Conservation (phyloP, 2,329 filamentous ascomycete species). For the Colletotrichum spinosum region DNA sequence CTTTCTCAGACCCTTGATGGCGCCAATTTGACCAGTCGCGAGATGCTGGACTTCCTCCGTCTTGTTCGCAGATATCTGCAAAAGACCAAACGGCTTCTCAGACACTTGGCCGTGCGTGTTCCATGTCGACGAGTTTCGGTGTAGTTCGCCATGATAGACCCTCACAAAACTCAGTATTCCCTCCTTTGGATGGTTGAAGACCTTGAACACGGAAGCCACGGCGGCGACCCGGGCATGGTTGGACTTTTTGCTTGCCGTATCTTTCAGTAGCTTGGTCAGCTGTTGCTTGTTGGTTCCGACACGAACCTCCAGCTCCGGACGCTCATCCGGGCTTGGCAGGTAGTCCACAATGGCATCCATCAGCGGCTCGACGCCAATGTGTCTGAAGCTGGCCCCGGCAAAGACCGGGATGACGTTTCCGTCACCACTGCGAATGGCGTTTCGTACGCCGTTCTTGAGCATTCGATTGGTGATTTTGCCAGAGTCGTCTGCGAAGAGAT, state of each 20-base stretch:
- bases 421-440: slow-evolving; percentile 74
- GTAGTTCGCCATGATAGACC: slow-evolving; percentile 87
- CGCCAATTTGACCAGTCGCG: slow-evolving; percentile 89
- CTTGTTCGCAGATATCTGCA: slow-evolving; percentile 91
- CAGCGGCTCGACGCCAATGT: slow-evolving; percentile 92
- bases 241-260: slow-evolving; percentile 43
- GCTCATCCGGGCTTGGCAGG: slow-evolving; percentile 83
- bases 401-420: slow-evolving; percentile 87
- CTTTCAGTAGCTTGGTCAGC: slow-evolving; percentile 47
- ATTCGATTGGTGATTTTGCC: slow-evolving; percentile 77
- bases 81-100: slow-evolving; percentile 82
- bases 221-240: slow-evolving; percentile 53
- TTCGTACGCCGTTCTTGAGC: slow-evolving; percentile 80
- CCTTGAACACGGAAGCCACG: slow-evolving; percentile 87
- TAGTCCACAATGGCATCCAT: slow-evolving; percentile 91
- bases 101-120: slow-evolving; percentile 87
- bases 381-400: slow-evolving; percentile 91
- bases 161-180: slow-evolving; percentile 93
- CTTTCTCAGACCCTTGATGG: slow-evolving; percentile 88
- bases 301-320: slow-evolving; percentile 82
- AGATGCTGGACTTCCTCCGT: slow-evolving; percentile 87
- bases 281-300: slow-evolving; percentile 68
- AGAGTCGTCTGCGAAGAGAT: slow-evolving; percentile 82
- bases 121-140: slow-evolving; percentile 80
- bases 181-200: slow-evolving; percentile 86